Evolutionary conservation across 176 grass and related monocot species (phyloP).

Genomic region (Aegilops speltoides): DNA sequence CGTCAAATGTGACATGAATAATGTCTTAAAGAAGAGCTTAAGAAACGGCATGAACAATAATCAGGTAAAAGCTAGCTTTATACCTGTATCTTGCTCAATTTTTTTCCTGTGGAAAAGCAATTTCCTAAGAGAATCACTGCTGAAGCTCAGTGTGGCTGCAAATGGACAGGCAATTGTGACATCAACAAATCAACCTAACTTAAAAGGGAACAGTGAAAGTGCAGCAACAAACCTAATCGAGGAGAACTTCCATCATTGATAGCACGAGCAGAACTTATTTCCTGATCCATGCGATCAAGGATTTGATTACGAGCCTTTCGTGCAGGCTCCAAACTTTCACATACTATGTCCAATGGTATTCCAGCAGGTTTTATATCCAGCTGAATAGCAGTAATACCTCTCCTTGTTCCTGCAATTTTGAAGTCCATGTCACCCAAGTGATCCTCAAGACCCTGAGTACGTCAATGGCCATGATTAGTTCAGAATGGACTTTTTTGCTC

Average conservation of each 20-base stretch:
- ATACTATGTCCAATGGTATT: constrained; percentile 95
- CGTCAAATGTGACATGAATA: background rate
- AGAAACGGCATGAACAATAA: constrained; percentile 24
- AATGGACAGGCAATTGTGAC: constrained; percentile 31
- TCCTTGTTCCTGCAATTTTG: constrained; percentile 97
- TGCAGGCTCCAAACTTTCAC: constrained; percentile 91
- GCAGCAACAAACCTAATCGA: constrained; percentile 67
- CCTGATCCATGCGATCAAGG: constrained; percentile 85
- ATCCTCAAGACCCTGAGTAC: constrained; percentile 90
- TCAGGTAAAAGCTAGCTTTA: background rate
- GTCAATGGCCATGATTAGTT: constrained; percentile 10
- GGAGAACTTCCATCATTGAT: constrained; percentile 73
- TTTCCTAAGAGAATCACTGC: constrained; percentile 68
- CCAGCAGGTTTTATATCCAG: constrained; percentile 99
- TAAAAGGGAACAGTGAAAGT: background rate
- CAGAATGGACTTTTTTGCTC: background rate
- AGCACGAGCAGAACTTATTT: constrained; percentile 78
- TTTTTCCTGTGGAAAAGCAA: constrained; percentile 75
- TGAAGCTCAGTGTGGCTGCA: constrained; percentile 80
- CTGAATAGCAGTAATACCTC: constrained; percentile 95
- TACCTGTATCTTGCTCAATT: constrained; percentile 96
- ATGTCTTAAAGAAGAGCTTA: constrained; percentile 4
- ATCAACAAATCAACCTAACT: constrained; percentile 19
- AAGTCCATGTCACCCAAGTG: constrained; percentile 98
- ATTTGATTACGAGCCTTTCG: constrained; percentile 79